Conservation (phyloP, 768 basidiomycete genomes). For the Galerina marginata region DNA sequence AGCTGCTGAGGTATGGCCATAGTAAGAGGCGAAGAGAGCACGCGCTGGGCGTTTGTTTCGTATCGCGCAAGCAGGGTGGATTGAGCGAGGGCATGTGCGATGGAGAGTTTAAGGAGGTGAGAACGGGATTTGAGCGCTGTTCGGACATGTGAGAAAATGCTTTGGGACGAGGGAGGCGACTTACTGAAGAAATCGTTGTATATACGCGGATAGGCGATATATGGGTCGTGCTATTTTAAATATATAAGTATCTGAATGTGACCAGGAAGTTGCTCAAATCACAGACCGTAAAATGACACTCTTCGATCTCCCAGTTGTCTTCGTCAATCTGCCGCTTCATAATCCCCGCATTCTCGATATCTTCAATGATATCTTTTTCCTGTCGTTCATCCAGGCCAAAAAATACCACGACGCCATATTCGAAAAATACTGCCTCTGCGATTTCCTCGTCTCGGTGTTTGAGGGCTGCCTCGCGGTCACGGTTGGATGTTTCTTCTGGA, state of each 20-base stretch:
- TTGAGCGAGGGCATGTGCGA: constrained; percentile 93
- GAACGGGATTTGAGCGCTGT: constrained; percentile 91
- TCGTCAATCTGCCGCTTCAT: constrained; percentile 66
- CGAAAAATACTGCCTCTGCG: constrained; percentile 81
- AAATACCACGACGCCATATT: constrained; percentile 91
- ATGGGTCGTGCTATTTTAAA: constrained; percentile 71
- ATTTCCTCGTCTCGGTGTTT: constrained; percentile 50
- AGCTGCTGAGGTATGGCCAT: constrained; percentile 86
- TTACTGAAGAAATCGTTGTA: constrained; percentile 96
- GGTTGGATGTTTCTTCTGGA: neutral
- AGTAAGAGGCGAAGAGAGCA: constrained; percentile 78
- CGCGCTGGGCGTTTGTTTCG: constrained; percentile 77
- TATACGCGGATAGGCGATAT: constrained; percentile 86
- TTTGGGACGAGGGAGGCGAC: constrained; percentile 30
- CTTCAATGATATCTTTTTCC: constrained; percentile 85
- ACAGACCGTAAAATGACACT: constrained; percentile 86
- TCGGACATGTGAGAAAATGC: neutral
- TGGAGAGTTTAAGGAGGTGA: constrained; percentile 89
- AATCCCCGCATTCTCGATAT: constrained; percentile 74
- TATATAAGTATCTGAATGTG: neutral
- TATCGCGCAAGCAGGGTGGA: constrained; percentile 91
- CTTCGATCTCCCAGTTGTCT: constrained; percentile 89
- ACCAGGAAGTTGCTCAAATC: constrained; percentile 1
- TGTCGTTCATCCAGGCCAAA: constrained; percentile 84
- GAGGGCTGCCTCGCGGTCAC: constrained; percentile 19